Percentiles rank a stretch among this genome's conserved stretches.
Evolutionary conservation across 129 eudicot genomes (phyloP).

Genomic region (Centaurea solstitialis): DNA sequence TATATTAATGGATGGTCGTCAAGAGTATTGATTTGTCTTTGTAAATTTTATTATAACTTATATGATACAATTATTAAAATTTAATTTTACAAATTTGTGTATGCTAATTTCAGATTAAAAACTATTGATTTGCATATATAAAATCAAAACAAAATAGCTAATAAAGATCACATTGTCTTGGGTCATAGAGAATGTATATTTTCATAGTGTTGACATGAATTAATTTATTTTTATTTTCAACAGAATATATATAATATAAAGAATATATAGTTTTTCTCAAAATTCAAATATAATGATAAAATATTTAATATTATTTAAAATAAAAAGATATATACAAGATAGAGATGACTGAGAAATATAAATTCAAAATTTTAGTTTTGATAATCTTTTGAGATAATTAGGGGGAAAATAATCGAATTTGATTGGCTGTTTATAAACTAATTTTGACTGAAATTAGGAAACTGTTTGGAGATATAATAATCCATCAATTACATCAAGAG

Average conservation of each 20-base stretch:
- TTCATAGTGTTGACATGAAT: too few species aligned
- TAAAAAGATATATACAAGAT: too few species aligned
- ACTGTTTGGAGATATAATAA: background rate
- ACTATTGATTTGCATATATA: background rate
- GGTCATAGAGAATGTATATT: too few species aligned
- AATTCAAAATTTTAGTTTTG: background rate
- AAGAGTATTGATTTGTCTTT: background rate
- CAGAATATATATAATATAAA: background rate
- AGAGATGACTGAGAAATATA: too few species aligned
- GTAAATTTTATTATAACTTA: background rate
- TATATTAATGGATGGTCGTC: too few species aligned
- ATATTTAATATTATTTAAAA: too few species aligned
- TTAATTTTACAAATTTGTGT: background rate
- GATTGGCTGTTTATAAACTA: slow-evolving; percentile 5
- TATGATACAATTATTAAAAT: background rate
- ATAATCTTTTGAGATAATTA: background rate
- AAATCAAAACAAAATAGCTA: background rate
- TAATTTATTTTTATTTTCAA: too few species aligned
- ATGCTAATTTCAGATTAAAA: background rate
- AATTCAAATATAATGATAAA: too few species aligned
- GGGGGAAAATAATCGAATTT: background rate
- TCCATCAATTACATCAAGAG: slow-evolving; percentile 16
- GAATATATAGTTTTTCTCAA: background rate
- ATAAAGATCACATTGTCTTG: too few species aligned
- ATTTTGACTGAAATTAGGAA: background rate